Percentiles rank a stretch among this genome's conserved stretches.
These are phyloP conservation scores for Populus nigra DNA, from an alignment of 345 rosid genomes.

Conservation along the genomic window DNA sequence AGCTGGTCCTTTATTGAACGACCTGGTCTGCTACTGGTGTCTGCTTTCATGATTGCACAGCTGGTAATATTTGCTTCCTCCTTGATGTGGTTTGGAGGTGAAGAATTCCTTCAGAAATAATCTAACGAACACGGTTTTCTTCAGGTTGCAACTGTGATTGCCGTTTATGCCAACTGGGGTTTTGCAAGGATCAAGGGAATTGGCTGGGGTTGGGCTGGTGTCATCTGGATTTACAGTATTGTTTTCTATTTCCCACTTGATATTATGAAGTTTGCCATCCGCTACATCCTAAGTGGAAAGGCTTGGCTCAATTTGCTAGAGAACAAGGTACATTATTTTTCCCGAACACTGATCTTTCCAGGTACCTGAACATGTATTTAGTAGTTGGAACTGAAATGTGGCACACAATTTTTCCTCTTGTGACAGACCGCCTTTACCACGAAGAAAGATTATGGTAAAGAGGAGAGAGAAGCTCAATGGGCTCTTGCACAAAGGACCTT, in stretches of 20 bases:
- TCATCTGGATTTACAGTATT: slow-evolving; percentile 30
- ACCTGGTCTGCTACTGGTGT: slow-evolving; percentile 26
- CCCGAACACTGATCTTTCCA: background rate
- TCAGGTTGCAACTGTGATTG: slow-evolving; percentile 32
- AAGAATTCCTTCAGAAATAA: background rate
- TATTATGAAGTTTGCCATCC: slow-evolving; percentile 23
- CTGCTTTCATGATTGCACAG: slow-evolving; percentile 30
- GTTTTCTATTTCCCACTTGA: slow-evolving; percentile 29
- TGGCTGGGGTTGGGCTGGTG: slow-evolving; percentile 38
- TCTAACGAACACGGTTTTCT: background rate
- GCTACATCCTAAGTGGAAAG: slow-evolving; percentile 33
- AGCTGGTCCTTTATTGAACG: slow-evolving; percentile 35
- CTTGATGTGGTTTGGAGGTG: background rate
- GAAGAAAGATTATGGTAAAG: slow-evolving; percentile 34
- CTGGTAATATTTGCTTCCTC: slow-evolving; percentile 11
- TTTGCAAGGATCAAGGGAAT: slow-evolving; percentile 29
- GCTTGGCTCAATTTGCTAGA: slow-evolving; percentile 29
- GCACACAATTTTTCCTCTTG: background rate
- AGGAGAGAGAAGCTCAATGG: slow-evolving; percentile 35
- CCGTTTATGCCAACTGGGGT: slow-evolving; percentile 33
- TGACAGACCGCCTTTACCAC: slow-evolving; percentile 32
- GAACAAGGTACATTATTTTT: slow-evolving; percentile 13
- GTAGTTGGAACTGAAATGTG: background rate
- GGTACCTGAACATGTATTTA: background rate
- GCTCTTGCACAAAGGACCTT: slow-evolving; percentile 31